These are phyloP conservation scores for Akanthomyces lecanii DNA, from an alignment of 2,329 filamentous ascomycete species.

Conservation along the genomic window DNA sequence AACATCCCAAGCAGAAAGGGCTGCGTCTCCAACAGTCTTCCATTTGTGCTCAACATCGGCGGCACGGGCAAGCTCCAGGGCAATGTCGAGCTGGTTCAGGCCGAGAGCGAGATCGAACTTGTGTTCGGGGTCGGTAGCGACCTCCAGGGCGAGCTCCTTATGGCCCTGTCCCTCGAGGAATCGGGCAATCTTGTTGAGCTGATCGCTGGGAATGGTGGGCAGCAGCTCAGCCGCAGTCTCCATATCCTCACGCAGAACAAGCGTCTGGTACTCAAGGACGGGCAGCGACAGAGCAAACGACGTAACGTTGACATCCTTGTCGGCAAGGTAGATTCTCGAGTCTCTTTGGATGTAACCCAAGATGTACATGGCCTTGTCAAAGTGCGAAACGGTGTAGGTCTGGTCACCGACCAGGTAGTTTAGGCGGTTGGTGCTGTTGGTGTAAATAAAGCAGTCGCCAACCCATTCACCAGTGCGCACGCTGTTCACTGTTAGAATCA, in stretches of 20 bases:
- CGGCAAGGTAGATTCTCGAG: constrained; percentile 88
- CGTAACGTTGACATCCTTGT: constrained; percentile 90
- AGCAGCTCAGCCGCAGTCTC: constrained; percentile 86
- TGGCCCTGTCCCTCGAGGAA: constrained; percentile 97
- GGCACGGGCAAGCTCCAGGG: constrained; percentile 75
- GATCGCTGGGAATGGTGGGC: constrained; percentile 77
- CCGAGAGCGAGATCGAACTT: constrained; percentile 89
- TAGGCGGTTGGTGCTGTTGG: constrained; percentile 90
- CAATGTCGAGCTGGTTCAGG: constrained; percentile 78
- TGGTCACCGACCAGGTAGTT: constrained; percentile 98
- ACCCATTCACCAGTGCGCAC: constrained; percentile 97
- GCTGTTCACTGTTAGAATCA: constrained; percentile 38
- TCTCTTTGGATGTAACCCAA: constrained; percentile 94
- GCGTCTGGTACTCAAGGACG: constrained; percentile 93
- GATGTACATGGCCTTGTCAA: constrained; percentile 91
- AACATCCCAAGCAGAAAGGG: constrained; percentile 81
- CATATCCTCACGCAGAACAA: constrained; percentile 90
- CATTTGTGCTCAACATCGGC: constrained; percentile 94
- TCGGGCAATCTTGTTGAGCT: constrained; percentile 96
- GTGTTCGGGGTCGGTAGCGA: constrained; percentile 92
- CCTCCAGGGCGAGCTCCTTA: constrained; percentile 90
- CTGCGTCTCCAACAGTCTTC: constrained; percentile 94
- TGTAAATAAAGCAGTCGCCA: constrained; percentile 98
- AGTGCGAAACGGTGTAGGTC: constrained; percentile 95
- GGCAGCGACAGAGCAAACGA: constrained; percentile 88